Evolutionary conservation across 305 asterid genomes (phyloP), one percentile per base, ranked within the genome.

Genomic region (Rubia peregrina): DNA sequence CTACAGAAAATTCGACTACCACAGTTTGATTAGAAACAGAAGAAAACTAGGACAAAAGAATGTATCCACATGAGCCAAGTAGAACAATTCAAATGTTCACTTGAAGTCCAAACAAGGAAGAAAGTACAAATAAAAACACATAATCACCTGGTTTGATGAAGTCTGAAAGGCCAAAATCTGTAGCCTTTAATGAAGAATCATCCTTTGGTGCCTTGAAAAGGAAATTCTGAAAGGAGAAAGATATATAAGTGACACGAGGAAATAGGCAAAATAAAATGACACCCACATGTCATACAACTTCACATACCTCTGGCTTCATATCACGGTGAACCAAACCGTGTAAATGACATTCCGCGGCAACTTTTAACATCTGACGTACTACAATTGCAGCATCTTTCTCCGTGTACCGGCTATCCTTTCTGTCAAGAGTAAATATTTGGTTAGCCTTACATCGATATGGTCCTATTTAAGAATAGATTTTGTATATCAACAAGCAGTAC

Each of bases 291-390:
- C 7, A 33, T 21, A 57, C 33, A 64, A 69, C 68, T 57, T 55
- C 59, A 72, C 79, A 65, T 83, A 90, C 98, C 96, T 95, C 99
- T 14, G 99, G 99, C 79, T 95, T 95, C 98, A 95, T 89, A 81
- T 95, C 99, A 68, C 99, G 98, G 86, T 95, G 99, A 73, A 95
- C 99, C 78, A 91, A 83, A 73, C 98, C 98, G 66, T 95, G 98
- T 80, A 95, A 86, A 80, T 95, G 99, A 87, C 99, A 95, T 77
- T 95, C 95, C 9, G 98, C 99, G 30, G 98, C 97, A 78, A 95
- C 99, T 77, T 95, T 95, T 51, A 95, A 87, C 99, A 95, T 95
- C 83, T 95, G 99, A 70, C 98, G 69, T 9, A 91, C 99, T 61
- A 95, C 85, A 78, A 85, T 83, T 66, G 97, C 99, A 65, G 99